Conservation (phyloP, 371 early-diverging fungal species). For the Mortierella sp. region DNA sequence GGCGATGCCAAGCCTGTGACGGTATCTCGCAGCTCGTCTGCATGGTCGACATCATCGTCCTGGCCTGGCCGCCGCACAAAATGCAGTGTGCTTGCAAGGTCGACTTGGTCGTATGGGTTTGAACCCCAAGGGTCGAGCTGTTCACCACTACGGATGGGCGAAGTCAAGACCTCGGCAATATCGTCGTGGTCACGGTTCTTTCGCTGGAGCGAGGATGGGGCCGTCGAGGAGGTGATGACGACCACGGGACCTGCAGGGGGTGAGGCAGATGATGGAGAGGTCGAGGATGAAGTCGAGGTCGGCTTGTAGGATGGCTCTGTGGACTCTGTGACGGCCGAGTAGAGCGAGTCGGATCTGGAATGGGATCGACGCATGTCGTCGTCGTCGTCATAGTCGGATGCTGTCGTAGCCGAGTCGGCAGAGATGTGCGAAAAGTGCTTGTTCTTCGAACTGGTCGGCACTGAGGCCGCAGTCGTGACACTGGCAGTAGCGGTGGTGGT, state of each 20-base stretch:
- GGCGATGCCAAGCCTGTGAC: constrained; percentile 35
- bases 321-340: constrained; percentile 37
- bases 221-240: constrained; percentile 15
- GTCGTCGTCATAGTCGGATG: constrained; percentile 36
- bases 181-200: background rate
- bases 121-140: constrained; percentile 49
- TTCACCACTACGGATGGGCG: constrained; percentile 18
- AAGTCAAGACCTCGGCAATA: background rate
- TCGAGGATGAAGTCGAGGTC: no score
- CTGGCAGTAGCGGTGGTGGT: background rate
- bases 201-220: constrained; percentile 1
- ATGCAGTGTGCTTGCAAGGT: constrained; percentile 30
- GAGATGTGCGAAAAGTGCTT: constrained; percentile 48
- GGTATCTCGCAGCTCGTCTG: constrained; percentile 18
- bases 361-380: constrained; percentile 24
- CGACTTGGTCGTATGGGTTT: constrained; percentile 45
- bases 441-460: constrained; percentile 2
- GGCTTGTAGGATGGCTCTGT: constrained; percentile 21
- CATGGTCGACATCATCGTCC: constrained; percentile 19
- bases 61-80: constrained; percentile 33
- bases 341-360: constrained; percentile 39
- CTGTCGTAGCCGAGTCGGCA: constrained; percentile 41
- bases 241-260: no score
- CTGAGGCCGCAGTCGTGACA: no score
- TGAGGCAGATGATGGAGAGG: no score